Evolutionary conservation across 179 eudicot species (phyloP), one percentile per base, ranked within the genome.

Genomic region (Amaranthus tricolor): DNA sequence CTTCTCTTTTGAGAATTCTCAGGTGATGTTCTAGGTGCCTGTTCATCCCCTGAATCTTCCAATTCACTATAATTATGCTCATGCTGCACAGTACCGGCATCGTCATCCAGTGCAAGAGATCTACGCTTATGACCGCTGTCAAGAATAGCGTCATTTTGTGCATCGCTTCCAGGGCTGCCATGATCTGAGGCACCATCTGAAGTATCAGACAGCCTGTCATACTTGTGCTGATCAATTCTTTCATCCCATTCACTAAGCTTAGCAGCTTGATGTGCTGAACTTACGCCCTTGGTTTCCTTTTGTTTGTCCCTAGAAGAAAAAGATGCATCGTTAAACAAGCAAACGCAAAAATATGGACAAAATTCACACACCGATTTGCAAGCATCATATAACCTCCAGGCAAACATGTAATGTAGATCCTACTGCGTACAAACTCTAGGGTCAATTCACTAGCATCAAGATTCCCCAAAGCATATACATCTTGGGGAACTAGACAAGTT

Each of bases 1-100:
- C 98, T 88, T 81, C 97, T 92, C 43, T 64, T 59, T 19, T 67
- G 59, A n/a, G 81, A 78, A 61, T 72, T 77, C 52, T 77, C 81
- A 13, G 81, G 82, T 58, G 86, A 76, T 62, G 73, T 81, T 70
- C 80, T 79, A 43, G 76, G 73, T 20, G 43, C 67, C 43, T 79
- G 58, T 65, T 77, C 84, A 74, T 77, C 84, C 62, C 60, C 81
- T 53, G 84, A 81, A 77, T 81, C 84, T 74, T 81, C 84, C 61
- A 81, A 68, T 58, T 74, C 81, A 45, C 24, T 72, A 52, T 68
- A 57, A 9, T 74, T 52, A 43, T 16, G 52, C 52, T 47, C 54
- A 61, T 54, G 49, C 61, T 72, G 80, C 24, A 49, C 9, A 40
- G 56, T 56, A 66, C 59, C 74, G 14, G 48, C 53, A 62, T 61